Evolutionary conservation across 805 yeast species (phyloP).

Genomic region (Teunomyces kruisii): DNA sequence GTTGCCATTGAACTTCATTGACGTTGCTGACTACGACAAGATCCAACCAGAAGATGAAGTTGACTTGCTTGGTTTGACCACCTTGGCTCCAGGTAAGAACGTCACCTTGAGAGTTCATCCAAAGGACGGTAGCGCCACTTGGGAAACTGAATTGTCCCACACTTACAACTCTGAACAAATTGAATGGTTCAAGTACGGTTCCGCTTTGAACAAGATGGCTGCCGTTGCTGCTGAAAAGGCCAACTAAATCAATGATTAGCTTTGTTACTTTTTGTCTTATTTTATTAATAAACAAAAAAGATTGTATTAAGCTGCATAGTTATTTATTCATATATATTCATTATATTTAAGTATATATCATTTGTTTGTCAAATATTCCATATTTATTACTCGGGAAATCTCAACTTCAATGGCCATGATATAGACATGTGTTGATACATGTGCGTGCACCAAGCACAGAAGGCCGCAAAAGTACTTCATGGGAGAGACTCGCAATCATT

Average conservation of each 20-base stretch:
- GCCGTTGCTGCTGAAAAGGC: slow-evolving; percentile 15
- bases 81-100: slow-evolving; percentile 91
- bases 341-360: not conserved
- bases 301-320: slow-evolving; percentile 4
- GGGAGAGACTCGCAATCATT: too few relatives aligned
- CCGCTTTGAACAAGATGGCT: slow-evolving; percentile 97
- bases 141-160: slow-evolving; percentile 92
- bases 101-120: slow-evolving; percentile 74
- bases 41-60: slow-evolving; percentile 88
- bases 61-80: slow-evolving; percentile 80
- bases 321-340: slow-evolving; percentile 4
- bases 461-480: too few relatives aligned
- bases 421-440: too few relatives aligned
- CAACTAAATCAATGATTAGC: slow-evolving; percentile 2
- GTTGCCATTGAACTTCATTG: slow-evolving; percentile 90
- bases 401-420: too few relatives aligned
- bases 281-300: slow-evolving; percentile 1
- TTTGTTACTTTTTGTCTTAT: slow-evolving; percentile 1
- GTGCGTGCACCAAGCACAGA: too few relatives aligned
- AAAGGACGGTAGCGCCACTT: slow-evolving; percentile 67
- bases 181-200: slow-evolving; percentile 98
- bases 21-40: slow-evolving; percentile 89
- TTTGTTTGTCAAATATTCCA: not conserved
- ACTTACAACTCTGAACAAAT: slow-evolving; percentile 96
- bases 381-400: too few relatives aligned